Conservation (phyloP, 2,329 filamentous ascomycete genomes). For the Peltaster fructicola region DNA sequence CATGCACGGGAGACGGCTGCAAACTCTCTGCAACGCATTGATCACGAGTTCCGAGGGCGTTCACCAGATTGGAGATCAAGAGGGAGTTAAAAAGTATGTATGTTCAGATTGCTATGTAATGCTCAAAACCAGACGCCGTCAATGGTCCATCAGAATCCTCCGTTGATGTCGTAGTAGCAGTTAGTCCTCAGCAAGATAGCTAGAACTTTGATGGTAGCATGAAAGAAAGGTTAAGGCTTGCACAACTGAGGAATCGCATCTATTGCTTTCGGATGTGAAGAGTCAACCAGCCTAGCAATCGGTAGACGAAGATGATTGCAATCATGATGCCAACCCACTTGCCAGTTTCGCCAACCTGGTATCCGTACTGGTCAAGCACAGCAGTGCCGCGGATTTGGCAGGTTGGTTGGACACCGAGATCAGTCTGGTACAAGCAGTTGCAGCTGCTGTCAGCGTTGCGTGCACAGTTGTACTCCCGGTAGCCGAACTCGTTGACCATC, state of each 20-base stretch:
- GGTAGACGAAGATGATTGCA: constrained; percentile 56
- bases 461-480: constrained; percentile 44
- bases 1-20: no score
- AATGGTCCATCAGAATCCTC: no score
- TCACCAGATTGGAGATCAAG: no score
- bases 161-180: no score
- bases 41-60: no score
- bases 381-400: constrained; percentile 55
- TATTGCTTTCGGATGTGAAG: constrained; percentile 25
- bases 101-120: no score
- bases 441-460: constrained; percentile 35
- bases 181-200: no score
- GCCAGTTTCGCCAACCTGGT: constrained; percentile 42
- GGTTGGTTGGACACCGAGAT: constrained; percentile 30
- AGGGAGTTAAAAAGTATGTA: no score
- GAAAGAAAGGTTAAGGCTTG: no score
- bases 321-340: constrained; percentile 64
- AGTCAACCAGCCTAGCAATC: constrained; percentile 49
- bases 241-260: constrained; percentile 2
- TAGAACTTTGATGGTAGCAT: no score
- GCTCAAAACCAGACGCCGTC: no score
- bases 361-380: constrained; percentile 54
- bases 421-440: constrained; percentile 51
- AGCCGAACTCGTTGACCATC: constrained; percentile 76
- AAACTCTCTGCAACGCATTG: no score